Percentiles rank a stretch among this genome's conserved stretches.
Evolutionary conservation across 2,329 filamentous ascomycete species (phyloP).

Genomic region (Monilinia laxa): DNA sequence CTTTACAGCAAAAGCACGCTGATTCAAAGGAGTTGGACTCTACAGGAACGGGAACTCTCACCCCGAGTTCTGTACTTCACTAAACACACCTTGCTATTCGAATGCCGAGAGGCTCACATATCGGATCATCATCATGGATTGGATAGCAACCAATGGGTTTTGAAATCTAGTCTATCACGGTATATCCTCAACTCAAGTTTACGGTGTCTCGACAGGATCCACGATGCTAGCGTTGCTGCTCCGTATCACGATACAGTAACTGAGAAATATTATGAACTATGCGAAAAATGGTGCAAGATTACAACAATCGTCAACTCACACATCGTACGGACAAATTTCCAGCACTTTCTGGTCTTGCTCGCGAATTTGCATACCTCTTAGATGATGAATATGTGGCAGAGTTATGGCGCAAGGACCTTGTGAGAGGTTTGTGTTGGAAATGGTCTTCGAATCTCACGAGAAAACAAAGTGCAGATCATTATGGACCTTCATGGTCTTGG

Average conservation of each 20-base stretch:
- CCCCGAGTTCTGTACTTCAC: conserved; percentile 30
- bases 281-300: conserved; percentile 24
- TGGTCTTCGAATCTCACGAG: conserved; percentile 3
- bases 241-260: conserved; percentile 1
- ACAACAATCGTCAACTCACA: conserved; percentile 23
- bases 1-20: conserved; percentile 15
- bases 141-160: conserved; percentile 2
- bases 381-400: conserved; percentile 25
- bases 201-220: conserved; percentile 20
- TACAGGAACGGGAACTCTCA: conserved; percentile 27
- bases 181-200: conserved; percentile 8
- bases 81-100: conserved; percentile 20
- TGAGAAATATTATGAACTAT: conserved; percentile 17
- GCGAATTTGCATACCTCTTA: conserved; percentile 11
- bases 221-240: neutral
- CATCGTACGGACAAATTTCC: conserved; percentile 20
- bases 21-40: conserved; percentile 30
- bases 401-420: conserved; percentile 20
- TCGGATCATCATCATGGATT: conserved; percentile 9
- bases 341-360: conserved; percentile 25
- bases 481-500: conserved; percentile 24
- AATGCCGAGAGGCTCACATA: conserved; percentile 18
- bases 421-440: conserved; percentile 24
- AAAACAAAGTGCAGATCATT: neutral
- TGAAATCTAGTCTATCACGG: conserved; percentile 13